Base-by-base conservation (phyloP, 2,329 filamentous ascomycete genomes). In the Curvularia sp. region DNA sequence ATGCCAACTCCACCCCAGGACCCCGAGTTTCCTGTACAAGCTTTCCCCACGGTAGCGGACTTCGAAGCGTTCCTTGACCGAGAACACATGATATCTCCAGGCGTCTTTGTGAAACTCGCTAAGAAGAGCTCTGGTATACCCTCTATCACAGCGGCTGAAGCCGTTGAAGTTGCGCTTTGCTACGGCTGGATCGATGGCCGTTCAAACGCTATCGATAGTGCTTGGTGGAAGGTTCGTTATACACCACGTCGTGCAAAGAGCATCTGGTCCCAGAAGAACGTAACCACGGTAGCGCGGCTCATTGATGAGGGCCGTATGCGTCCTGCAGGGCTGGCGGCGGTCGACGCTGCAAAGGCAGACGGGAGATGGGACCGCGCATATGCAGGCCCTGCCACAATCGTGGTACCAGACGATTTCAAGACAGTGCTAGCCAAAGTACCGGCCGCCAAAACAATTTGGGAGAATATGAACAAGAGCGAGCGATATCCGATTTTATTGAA, bases 131-230 rank as follows among this genome's bases (percentile, higher is more conserved):
- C 79, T 1, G 68, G 72, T 3, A 71, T 79, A n/a, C 61, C 76
- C 0, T 82, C 82, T 0, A 72, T 86, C 13, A 80, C 79, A 15
- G 68, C 79, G 66, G 58, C 75, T 6, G 72, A 86, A 67, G 85
- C 85, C 0, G 78, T 88, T 18, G 83, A 87, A 66, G 73, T 79
- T 33, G 85, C 85, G 1, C 78, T 88, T 6, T 88, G 85, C 69
- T 84, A 83, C 66, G 86, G 86, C 42, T 88, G 86, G 86, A 88
- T 88, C 56, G 85, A 88, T 68, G 84, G 86, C 0, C 84, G 85
- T 65, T 79, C 79, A 2, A 78, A 79, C 47, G 57, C 75, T 3
- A 70, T 78, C 47, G 81, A 86, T 61, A 78, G 78, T 0, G 65
- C 73, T 3, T 81, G 79, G 63, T 87, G 84, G 69, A 68, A 84